Evolutionary conservation across 768 basidiomycete genomes (phyloP).

Genomic region (Mycena venus): DNA sequence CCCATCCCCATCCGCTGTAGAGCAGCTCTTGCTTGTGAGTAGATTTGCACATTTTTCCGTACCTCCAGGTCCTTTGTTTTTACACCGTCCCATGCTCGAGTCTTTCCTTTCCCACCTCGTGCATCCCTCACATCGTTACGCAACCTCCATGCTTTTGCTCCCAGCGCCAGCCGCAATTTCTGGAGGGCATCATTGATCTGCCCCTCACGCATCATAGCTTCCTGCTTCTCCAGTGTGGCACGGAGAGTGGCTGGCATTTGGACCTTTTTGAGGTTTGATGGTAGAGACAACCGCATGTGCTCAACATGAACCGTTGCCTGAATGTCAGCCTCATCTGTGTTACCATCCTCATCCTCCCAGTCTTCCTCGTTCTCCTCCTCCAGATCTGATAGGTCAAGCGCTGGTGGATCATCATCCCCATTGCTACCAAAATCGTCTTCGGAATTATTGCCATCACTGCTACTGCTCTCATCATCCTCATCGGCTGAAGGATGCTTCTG

Average conservation of each 20-base stretch:
- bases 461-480: neutral
- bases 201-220: neutral
- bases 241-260: neutral
- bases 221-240: neutral
- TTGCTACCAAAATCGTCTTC: too few species aligned
- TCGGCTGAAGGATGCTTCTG: neutral
- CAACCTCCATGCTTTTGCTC: neutral
- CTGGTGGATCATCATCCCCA: neutral
- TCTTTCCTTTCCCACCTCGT: neutral
- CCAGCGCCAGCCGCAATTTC: neutral
- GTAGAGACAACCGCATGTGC: neutral
- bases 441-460: too few species aligned
- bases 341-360: neutral
- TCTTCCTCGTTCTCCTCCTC: neutral
- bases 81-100: neutral
- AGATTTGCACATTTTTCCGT: neutral
- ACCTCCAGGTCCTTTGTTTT: neutral
- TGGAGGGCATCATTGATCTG: constrained; percentile 1
- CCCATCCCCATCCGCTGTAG: neutral
- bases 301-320: neutral
- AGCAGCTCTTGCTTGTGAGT: neutral
- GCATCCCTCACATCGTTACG: constrained; percentile 9
- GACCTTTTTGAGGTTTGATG: neutral
- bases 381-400: neutral
- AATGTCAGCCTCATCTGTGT: neutral